These are phyloP conservation scores for Rhizopogon salebrosus DNA, from an alignment of 768 basidiomycete species.

Conservation along the genomic window DNA sequence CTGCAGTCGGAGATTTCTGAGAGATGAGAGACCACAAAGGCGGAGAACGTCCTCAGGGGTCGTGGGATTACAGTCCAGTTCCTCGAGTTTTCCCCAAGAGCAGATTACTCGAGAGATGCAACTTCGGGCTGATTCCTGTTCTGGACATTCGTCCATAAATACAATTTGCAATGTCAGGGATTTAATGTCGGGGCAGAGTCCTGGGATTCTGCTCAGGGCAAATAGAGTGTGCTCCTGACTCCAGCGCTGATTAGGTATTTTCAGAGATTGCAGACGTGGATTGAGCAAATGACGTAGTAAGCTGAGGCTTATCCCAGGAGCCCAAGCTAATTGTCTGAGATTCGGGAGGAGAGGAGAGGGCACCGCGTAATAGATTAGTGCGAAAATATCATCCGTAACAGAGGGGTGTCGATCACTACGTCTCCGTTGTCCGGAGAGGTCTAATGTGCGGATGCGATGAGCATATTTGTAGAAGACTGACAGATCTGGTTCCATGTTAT, in stretches of 20 bases:
- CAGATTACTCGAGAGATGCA: not conserved
- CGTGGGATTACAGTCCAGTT: not conserved
- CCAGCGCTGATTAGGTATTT: not conserved
- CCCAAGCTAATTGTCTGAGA: not conserved
- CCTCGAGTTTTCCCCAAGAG: not conserved
- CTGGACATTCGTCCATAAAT: not conserved
- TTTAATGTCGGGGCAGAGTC: not conserved
- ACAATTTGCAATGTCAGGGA: not conserved
- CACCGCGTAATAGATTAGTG: not conserved
- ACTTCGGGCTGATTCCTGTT: not conserved
- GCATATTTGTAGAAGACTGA: not conserved
- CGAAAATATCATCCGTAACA: not conserved
- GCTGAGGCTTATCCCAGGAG: not conserved
- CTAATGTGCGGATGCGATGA: not conserved
- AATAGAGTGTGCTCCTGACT: not conserved
- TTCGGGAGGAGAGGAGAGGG: not conserved
- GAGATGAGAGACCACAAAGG: not conserved
- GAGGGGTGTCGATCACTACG: not conserved
- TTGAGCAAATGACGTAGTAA: not conserved
- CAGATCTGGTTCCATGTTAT: not conserved
- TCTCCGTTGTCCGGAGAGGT: not conserved
- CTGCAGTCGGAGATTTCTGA: not conserved
- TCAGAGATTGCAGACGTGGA: not conserved
- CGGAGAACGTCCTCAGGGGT: not conserved
- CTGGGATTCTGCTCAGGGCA: not conserved